These are phyloP conservation scores for Saccharomycopsis crataegensis DNA, from an alignment of 1,139 yeast species.

Conservation along the genomic window DNA sequence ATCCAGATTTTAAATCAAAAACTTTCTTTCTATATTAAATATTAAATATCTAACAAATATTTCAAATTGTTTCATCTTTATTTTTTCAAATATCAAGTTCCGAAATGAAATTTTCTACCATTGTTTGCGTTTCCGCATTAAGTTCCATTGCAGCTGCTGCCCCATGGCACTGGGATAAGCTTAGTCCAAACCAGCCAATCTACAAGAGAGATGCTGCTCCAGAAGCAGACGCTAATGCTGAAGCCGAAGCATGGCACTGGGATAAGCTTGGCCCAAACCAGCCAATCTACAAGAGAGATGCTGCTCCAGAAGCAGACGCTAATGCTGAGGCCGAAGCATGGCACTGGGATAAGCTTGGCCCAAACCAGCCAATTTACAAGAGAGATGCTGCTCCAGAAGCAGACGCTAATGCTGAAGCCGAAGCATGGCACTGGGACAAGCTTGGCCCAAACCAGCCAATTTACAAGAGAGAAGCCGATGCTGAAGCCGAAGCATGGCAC, in stretches of 20 bases:
- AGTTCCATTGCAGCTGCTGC: not conserved
- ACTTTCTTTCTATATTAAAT: no score
- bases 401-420: not conserved
- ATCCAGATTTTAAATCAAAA: no score
- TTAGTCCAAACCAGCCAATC: constrained; percentile 10
- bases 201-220: constrained; percentile 5
- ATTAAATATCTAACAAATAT: no score
- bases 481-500: constrained; percentile 5
- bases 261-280: not conserved
- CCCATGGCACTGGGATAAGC: constrained; percentile 4
- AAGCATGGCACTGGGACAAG: constrained; percentile 5
- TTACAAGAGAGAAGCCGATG: not conserved
- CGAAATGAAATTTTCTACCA: no score
- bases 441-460: constrained; percentile 2
- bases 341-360: constrained; percentile 2
- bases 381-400: constrained; percentile 4
- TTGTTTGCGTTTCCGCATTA: no score
- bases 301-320: constrained; percentile 7
- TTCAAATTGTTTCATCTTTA: no score
- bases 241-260: constrained; percentile 10
- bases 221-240: constrained; percentile 8
- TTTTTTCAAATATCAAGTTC: no score
- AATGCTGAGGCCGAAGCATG: constrained; percentile 1
- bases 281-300: not conserved
- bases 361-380: constrained; percentile 12